These are phyloP conservation scores for Podospora pseudoanserina DNA, from an alignment of 495 filamentous ascomycete genomes.

Conservation along the genomic window DNA sequence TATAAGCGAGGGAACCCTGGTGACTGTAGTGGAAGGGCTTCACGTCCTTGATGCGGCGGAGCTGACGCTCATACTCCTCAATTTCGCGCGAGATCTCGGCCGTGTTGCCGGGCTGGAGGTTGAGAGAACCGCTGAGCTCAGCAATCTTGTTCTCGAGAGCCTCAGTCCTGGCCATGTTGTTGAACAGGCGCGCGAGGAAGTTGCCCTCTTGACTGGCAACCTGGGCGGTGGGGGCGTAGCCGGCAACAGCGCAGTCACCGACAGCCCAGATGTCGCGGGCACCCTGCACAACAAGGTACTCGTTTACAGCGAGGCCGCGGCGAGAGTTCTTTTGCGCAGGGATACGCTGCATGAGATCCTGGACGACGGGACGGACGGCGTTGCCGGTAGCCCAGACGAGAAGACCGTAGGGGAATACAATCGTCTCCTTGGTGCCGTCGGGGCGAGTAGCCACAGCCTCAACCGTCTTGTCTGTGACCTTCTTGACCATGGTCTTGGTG, in stretches of 20 bases:
- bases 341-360: constrained; percentile 86
- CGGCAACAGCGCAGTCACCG: constrained; percentile 85
- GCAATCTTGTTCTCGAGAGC: constrained; percentile 69
- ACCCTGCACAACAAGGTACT: constrained; percentile 97
- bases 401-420: constrained; percentile 89
- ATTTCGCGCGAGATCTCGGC: constrained; percentile 74
- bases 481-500: constrained; percentile 99
- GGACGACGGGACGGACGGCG: constrained; percentile 80
- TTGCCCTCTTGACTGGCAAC: constrained; percentile 94
- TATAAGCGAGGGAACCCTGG: constrained; percentile 94
- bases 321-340: constrained; percentile 93
- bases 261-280: constrained; percentile 88
- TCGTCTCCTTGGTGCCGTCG: constrained; percentile 76
- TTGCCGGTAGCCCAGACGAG: constrained; percentile 99
- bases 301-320: constrained; percentile 91
- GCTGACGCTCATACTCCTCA: constrained; percentile 75
- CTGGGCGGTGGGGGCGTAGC: constrained; percentile 97
- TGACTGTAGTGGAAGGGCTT: constrained; percentile 98
- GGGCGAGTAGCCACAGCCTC: constrained; percentile 82
- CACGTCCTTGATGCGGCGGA: constrained; percentile 85
- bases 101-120: constrained; percentile 49
- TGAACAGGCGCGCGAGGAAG: constrained; percentile 93
- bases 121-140: constrained; percentile 51
- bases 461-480: constrained; percentile 90
- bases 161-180: constrained; percentile 93